Evolutionary conservation across 148 eudicot species (phyloP).

Genomic region (Simmondsia chinensis): DNA sequence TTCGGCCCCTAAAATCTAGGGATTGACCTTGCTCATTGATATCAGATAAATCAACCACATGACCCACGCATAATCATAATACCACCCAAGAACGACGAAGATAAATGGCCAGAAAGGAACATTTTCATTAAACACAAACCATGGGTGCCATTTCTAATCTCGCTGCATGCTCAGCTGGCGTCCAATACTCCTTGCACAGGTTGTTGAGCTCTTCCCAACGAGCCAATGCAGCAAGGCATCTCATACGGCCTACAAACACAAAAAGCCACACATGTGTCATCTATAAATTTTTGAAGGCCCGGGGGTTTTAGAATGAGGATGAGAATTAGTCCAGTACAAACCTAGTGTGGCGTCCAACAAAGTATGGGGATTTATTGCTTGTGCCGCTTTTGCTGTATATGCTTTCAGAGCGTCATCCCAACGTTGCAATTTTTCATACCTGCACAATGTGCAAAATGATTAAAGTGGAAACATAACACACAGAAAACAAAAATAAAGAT

Average conservation of each 20-base stretch:
- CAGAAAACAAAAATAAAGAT: background rate
- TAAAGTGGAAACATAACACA: conserved; percentile 5
- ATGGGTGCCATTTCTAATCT: conserved; percentile 97
- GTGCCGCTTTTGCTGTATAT: conserved; percentile 68
- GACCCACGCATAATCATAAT: too few species aligned
- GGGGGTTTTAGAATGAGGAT: background rate
- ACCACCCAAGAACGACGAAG: too few species aligned
- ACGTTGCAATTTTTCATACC: conserved; percentile 96
- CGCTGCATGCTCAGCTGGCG: conserved; percentile 88
- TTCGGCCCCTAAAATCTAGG: too few species aligned
- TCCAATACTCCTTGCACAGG: conserved; percentile 86
- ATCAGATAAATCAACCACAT: too few species aligned
- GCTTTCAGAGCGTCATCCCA: conserved; percentile 98
- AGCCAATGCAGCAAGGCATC: conserved; percentile 98
- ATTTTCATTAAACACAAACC: conserved; percentile 31
- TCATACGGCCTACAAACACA: conserved; percentile 57
- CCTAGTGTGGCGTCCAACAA: conserved; percentile 89
- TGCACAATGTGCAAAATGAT: conserved; percentile 17
- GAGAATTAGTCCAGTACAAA: conserved; percentile 14
- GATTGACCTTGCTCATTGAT: too few species aligned
- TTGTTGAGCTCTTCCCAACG: conserved; percentile 97
- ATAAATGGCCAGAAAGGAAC: background rate
- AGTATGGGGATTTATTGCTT: conserved; percentile 58
- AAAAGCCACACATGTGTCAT: too few species aligned
- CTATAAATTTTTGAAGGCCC: too few species aligned